Percentiles rank a stretch among this genome's conserved stretches.
Evolutionary conservation across 192 early-diverging fungal genomes (phyloP).

Genomic region (Chytriomyces sp.): DNA sequence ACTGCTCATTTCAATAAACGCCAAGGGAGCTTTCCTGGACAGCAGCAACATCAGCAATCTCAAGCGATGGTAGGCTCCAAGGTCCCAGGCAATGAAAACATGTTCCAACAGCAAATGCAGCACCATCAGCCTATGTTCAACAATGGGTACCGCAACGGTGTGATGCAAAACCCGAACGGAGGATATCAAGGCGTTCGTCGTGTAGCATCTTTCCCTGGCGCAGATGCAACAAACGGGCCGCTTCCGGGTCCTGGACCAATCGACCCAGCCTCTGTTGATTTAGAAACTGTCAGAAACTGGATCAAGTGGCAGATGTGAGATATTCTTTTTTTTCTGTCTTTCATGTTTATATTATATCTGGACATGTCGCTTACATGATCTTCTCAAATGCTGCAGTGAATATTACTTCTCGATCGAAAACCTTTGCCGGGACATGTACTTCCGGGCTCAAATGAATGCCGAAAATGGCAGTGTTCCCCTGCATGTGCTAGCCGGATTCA

Average conservation of each 20-base stretch:
- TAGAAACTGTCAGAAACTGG: constrained; percentile 51
- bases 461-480: constrained; percentile 81
- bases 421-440: constrained; percentile 93
- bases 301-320: constrained; percentile 52
- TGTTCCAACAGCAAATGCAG: background rate
- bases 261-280: constrained; percentile 39
- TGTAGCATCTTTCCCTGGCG: background rate
- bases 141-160: background rate
- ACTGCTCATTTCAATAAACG: background rate
- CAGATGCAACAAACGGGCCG: background rate
- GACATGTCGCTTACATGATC: background rate
- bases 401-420: constrained; percentile 99
- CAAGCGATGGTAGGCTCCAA: background rate
- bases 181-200: background rate
- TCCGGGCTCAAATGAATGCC: constrained; percentile 89
- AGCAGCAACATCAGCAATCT: constrained; percentile 10
- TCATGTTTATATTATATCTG: background rate
- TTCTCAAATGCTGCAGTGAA: constrained; percentile 57
- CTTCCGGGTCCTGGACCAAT: constrained; percentile 23
- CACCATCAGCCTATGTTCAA: background rate
- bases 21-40: background rate
- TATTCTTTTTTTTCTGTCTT: background rate
- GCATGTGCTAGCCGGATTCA: constrained; percentile 81
- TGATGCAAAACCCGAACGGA: background rate
- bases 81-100: background rate